phyloP scores from a whole-genome alignment of 1,139 yeast species.

The Eremothecium coryli region DNA sequence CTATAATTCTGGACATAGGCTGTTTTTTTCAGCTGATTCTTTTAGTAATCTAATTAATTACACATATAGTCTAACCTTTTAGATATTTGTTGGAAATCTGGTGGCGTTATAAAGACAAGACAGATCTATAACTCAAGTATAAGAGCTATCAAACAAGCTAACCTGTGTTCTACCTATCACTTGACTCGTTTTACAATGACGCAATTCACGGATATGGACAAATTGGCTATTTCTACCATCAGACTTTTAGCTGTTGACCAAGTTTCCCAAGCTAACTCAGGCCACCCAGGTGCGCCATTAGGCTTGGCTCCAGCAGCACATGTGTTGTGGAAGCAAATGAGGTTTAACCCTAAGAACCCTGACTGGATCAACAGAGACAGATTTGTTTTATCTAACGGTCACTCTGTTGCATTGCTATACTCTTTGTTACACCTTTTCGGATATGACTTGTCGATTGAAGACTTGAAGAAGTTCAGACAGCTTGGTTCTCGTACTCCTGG shows the following conservation, averaged over 20 bases:
- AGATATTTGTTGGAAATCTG: too few relatives aligned
- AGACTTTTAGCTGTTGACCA: slow-evolving; percentile 87
- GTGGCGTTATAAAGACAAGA: too few relatives aligned
- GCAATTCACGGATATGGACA: slow-evolving; percentile 48
- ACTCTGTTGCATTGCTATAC: slow-evolving; percentile 89
- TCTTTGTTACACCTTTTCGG: slow-evolving; percentile 81
- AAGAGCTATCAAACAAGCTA: too few relatives aligned
- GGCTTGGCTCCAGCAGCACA: slow-evolving; percentile 91
- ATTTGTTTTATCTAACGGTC: slow-evolving; percentile 93
- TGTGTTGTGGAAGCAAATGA: slow-evolving; percentile 67
- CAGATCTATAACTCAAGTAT: too few relatives aligned
- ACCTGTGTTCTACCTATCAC: too few relatives aligned
- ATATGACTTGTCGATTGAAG: slow-evolving; percentile 72
- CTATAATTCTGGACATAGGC: too few relatives aligned
- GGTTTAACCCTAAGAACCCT: slow-evolving; percentile 84
- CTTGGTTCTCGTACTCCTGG: slow-evolving; percentile 90
- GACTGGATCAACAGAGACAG: slow-evolving; percentile 93
- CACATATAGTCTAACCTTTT: too few relatives aligned
- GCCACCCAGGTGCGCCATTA: slow-evolving; percentile 99
- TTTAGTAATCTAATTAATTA: too few relatives aligned
- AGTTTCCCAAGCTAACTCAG: slow-evolving; percentile 84
- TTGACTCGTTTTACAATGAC: too few relatives aligned
- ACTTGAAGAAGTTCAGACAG: slow-evolving; percentile 87
- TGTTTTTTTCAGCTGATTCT: too few relatives aligned
- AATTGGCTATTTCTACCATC: slow-evolving; percentile 75